A percentile compares a stretch with the other conserved stretches of the same genome.
These are phyloP conservation scores for Acanthamoeba castellanii DNA, from an alignment of 208 protist genomes.

Conservation along the genomic window DNA sequence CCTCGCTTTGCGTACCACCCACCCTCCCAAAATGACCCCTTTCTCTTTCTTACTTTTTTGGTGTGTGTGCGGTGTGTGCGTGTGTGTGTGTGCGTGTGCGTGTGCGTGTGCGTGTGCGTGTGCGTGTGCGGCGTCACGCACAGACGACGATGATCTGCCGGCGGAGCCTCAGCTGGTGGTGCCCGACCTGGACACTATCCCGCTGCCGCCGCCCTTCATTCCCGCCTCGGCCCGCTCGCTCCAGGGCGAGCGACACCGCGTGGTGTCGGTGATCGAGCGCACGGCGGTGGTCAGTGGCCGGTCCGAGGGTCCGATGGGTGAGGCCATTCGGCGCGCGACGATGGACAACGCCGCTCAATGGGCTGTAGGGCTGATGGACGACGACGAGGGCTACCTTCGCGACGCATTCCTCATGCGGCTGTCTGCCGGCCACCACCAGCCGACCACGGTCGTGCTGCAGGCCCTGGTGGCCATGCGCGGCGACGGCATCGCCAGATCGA, in stretches of 20 bases:
- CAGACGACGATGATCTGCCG: not conserved
- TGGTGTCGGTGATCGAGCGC: not conserved
- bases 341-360: not conserved
- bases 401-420: slow-evolving; percentile 1
- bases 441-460: not conserved
- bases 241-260: not conserved
- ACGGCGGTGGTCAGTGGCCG: not conserved
- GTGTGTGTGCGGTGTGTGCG: too few relatives aligned
- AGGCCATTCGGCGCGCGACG: not conserved
- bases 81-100: not conserved
- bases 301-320: not conserved
- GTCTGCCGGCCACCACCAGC: not conserved
- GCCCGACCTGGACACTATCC: not conserved
- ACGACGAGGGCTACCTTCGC: not conserved
- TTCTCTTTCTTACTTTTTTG: not conserved
- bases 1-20: not conserved
- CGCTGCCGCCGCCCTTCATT: not conserved
- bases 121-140: not conserved
- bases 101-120: too few relatives aligned
- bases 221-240: not conserved
- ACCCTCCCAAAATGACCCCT: not conserved
- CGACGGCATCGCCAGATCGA: too few relatives aligned
- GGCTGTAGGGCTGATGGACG: not conserved
- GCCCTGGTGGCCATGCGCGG: not conserved
- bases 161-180: not conserved